phyloP scores from a whole-genome alignment of 164 flowering plant genomes.

The Tetrastigma voinierianum region DNA sequence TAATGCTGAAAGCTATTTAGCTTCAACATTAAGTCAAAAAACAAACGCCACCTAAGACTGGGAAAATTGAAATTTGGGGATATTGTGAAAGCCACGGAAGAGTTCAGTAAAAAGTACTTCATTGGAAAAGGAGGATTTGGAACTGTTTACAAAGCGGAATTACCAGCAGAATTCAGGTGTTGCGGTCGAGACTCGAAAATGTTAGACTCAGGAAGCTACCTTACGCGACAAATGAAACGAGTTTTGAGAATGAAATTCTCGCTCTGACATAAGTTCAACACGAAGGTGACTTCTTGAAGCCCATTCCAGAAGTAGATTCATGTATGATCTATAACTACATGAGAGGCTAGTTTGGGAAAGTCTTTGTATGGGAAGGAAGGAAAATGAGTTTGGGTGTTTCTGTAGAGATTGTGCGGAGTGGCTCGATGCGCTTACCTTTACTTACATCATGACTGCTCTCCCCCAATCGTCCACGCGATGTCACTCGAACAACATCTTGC shows the following conservation, averaged over 20 bases:
- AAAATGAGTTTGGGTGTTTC: slow-evolving; percentile 19
- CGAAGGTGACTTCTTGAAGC: slow-evolving; percentile 35
- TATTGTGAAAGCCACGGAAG: slow-evolving; percentile 33
- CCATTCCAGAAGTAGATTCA: slow-evolving; percentile 13
- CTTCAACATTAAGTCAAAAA: too few species aligned
- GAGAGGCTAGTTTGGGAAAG: slow-evolving; percentile 39
- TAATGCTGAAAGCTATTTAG: too few species aligned
- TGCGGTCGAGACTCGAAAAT: slow-evolving; percentile 35
- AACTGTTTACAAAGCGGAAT: slow-evolving; percentile 38
- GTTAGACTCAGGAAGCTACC: too few species aligned
- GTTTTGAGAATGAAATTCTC: slow-evolving; percentile 37
- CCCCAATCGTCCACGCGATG: not conserved
- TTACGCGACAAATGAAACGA: slow-evolving; percentile 8
- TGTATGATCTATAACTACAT: slow-evolving; percentile 40
- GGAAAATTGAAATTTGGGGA: slow-evolving; percentile 45
- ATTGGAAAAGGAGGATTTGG: slow-evolving; percentile 47
- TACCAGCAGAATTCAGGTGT: slow-evolving; percentile 27
- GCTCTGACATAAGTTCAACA: slow-evolving; percentile 35
- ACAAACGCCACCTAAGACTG: too few species aligned
- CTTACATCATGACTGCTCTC: not conserved
- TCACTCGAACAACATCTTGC: not conserved
- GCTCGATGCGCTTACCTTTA: not conserved
- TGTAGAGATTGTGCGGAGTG: not conserved
- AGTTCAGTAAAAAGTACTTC: slow-evolving; percentile 30
- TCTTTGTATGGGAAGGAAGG: slow-evolving; percentile 20